Evolutionary conservation across 2,329 filamentous ascomycete species (phyloP), one percentile per base, ranked within the genome.

Genomic region (Stachybotrys elegans): DNA sequence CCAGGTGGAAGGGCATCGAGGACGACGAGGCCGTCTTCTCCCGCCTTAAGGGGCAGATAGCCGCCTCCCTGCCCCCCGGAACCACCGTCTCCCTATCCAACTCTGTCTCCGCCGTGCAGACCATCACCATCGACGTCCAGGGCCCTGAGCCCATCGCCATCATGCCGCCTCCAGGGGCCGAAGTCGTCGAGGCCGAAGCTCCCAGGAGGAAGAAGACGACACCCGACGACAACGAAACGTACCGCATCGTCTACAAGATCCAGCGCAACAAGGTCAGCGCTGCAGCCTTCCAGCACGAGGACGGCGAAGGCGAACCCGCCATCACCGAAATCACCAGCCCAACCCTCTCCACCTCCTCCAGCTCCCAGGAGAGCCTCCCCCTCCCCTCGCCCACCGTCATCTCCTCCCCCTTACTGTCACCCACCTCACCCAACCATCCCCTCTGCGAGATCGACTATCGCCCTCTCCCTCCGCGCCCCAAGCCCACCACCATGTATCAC

Each of bases 111-210:
- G 81, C 76, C 2, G 79, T 75, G 7, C 82, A 83, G 49, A 83
- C 71, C 13, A 80, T 84, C 52, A 83, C 81, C 0, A 79, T 84
- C 3, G 79, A 84, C 43, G 73, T 85, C 29, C 72, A 72, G 13
- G 78, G 78, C 1, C 66, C 72, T 5, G 65, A 71, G 17, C 66
- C 72, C 5, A 67, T 76, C 3, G 67, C 73, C 2, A 61, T 84
- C 2, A 66, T 73, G 2, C 75, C 78, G 2, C 74, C 79, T 0
- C 75, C 78, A 0, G 79, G 79, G 1, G 71, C 81, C 9, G 78
- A 83, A 53, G 66, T 84, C 8, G 62, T 84, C 14, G 76, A 81
- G 49, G 70, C 77, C 46, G 69, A 63, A 61, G 56, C 75, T 3
- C 37, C 49, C 22, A 40, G 44, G 13, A 12, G 29, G 2, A 44